phyloP scores from a whole-genome alignment of 768 basidiomycete genomes.

The Lactarius tabidus region DNA sequence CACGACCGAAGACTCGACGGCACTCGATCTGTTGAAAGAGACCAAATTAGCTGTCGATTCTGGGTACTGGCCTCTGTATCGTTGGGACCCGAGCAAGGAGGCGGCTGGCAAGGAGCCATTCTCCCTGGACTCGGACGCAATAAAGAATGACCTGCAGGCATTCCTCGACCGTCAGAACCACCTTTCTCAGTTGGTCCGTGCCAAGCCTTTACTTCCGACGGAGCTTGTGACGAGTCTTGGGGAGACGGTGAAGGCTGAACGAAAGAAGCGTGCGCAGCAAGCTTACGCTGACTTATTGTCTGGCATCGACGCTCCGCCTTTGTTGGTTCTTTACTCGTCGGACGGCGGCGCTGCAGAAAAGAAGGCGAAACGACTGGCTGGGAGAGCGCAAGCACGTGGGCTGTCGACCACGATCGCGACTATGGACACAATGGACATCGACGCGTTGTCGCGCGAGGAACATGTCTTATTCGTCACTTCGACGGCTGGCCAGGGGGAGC shows the following conservation, averaged over 20 bases:
- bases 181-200: constrained; percentile 85
- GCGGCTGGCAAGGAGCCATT: constrained; percentile 75
- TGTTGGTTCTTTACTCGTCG: constrained; percentile 84
- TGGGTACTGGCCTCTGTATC: constrained; percentile 97
- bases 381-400: constrained; percentile 80
- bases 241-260: constrained; percentile 76
- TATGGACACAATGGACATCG: constrained; percentile 76
- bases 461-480: constrained; percentile 87
- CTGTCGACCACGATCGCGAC: constrained; percentile 69
- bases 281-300: constrained; percentile 81
- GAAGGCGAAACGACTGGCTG: constrained; percentile 81
- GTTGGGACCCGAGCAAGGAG: constrained; percentile 93
- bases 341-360: constrained; percentile 92
- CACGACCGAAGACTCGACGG: constrained; percentile 65
- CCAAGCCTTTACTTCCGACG: constrained; percentile 73
- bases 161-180: constrained; percentile 98
- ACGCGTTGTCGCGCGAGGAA: constrained; percentile 57
- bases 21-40: constrained; percentile 91
- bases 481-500: constrained; percentile 94
- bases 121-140: constrained; percentile 84
- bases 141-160: constrained; percentile 89
- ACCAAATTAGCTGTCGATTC: constrained; percentile 95
- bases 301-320: constrained; percentile 82
- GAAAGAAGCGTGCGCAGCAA: constrained; percentile 75
- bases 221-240: constrained; percentile 84